phyloP scores from a whole-genome alignment of 441 rosid genomes.

The Bocquillonia castaneifolia region DNA sequence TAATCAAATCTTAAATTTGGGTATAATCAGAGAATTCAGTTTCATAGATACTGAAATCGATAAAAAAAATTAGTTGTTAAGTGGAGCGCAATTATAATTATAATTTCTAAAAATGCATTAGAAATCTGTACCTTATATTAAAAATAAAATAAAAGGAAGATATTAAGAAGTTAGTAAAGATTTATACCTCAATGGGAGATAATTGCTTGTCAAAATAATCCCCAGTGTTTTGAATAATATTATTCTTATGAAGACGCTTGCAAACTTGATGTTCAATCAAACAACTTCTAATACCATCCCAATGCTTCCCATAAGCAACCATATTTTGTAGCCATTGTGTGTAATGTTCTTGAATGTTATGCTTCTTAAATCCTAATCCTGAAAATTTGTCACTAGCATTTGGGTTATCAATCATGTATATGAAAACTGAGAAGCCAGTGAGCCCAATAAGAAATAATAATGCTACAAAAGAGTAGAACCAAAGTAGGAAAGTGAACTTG shows the following conservation, averaged over 20 bases:
- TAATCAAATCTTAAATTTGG: no score
- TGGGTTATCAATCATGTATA: slow-evolving; percentile 24
- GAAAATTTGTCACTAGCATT: slow-evolving; percentile 26
- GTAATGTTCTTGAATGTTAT: slow-evolving; percentile 36
- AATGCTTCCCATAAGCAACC: slow-evolving; percentile 25
- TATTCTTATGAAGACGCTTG: slow-evolving; percentile 14
- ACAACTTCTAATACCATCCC: slow-evolving; percentile 31
- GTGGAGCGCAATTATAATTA: no score
- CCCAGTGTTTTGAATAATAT: neutral
- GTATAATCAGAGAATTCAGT: no score
- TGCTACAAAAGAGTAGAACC: slow-evolving; percentile 33
- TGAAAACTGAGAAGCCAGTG: slow-evolving; percentile 23
- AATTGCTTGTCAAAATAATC: slow-evolving; percentile 20
- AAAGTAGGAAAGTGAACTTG: slow-evolving; percentile 22
- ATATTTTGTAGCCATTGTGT: slow-evolving; percentile 39
- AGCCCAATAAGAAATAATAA: slow-evolving; percentile 29
- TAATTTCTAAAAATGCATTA: no score
- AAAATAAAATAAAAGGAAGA: no score
- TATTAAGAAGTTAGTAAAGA: neutral
- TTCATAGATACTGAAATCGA: no score
- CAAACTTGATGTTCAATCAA: slow-evolving; percentile 26
- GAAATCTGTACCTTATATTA: no score
- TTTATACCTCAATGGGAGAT: slow-evolving; percentile 32
- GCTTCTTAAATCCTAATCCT: slow-evolving; percentile 42
- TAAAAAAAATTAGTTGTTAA: no score